Percentiles rank a stretch among this genome's conserved stretches.
phyloP scores from a whole-genome alignment of 441 rosid genomes.

The Daphne laureola region DNA sequence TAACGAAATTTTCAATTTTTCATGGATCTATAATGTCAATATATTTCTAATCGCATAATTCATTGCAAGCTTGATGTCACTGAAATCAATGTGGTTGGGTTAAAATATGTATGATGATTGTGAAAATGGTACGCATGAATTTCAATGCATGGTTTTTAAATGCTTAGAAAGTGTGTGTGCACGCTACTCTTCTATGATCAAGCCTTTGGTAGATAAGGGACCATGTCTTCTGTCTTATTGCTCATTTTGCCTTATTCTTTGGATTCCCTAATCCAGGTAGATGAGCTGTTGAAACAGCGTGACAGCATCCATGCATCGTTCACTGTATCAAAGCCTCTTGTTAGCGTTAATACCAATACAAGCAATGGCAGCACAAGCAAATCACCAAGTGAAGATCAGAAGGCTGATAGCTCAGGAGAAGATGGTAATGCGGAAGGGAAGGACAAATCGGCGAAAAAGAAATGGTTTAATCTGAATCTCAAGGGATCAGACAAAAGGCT shows the following conservation, averaged over 20 bases:
- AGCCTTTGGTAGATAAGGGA: too few species aligned
- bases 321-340: conserved; percentile 39
- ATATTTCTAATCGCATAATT: too few species aligned
- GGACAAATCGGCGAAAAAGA: conserved; percentile 82
- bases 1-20: too few species aligned
- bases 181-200: too few species aligned
- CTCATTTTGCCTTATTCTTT: conserved; percentile 6
- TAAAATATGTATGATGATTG: too few species aligned
- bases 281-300: conserved; percentile 82
- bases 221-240: too few species aligned
- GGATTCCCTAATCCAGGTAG: conserved; percentile 45
- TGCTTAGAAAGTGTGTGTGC: neutral
- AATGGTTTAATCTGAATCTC: conserved; percentile 90
- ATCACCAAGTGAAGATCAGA: conserved; percentile 50
- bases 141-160: neutral
- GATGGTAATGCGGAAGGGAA: conserved; percentile 68
- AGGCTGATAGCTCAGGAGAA: conserved; percentile 54
- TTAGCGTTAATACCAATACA: conserved; percentile 19
- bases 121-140: too few species aligned
- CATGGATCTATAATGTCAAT: too few species aligned
- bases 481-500: conserved; percentile 73
- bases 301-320: conserved; percentile 73
- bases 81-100: too few species aligned
- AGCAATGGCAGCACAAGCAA: conserved; percentile 69
- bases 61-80: too few species aligned